phyloP scores from a whole-genome alignment of 345 rosid species.

The Hibiscus trionum region DNA sequence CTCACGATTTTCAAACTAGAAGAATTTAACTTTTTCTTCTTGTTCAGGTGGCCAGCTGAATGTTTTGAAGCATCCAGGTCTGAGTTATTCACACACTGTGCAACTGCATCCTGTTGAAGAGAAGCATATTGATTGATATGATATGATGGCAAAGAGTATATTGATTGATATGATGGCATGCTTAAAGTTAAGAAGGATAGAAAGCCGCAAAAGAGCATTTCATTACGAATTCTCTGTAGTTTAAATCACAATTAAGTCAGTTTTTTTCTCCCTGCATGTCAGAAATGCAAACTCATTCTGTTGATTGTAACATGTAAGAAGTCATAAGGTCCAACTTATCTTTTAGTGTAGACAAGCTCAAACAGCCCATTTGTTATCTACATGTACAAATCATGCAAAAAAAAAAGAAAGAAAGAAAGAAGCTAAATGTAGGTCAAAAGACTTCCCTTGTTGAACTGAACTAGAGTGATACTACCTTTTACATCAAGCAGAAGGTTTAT shows the following conservation, averaged over 20 bases:
- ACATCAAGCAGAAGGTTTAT: background rate
- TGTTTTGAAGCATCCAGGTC: conserved; percentile 1
- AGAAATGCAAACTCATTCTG: background rate
- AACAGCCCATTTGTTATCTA: background rate
- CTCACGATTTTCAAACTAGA: conserved; percentile 15
- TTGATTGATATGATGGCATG: background rate
- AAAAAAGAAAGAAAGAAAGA: background rate
- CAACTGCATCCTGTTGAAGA: conserved; percentile 1
- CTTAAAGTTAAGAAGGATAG: background rate
- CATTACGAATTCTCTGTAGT: background rate
- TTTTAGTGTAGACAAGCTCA: background rate
- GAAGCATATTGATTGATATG: background rate
- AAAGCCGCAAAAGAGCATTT: background rate
- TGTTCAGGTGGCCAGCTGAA: conserved; percentile 8
- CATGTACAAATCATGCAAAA: background rate
- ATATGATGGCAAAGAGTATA: background rate
- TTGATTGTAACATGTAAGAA: background rate
- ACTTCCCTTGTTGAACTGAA: background rate
- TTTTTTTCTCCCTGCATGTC: background rate
- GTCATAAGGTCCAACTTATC: background rate
- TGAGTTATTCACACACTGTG: conserved; percentile 29
- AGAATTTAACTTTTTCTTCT: conserved; percentile 14
- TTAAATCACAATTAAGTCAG: background rate
- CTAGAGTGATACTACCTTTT: background rate
- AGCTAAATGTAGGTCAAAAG: background rate